These are phyloP conservation scores for Laetiporus sulphureus DNA, from an alignment of 1,284 basidiomycete species.

Conservation along the genomic window DNA sequence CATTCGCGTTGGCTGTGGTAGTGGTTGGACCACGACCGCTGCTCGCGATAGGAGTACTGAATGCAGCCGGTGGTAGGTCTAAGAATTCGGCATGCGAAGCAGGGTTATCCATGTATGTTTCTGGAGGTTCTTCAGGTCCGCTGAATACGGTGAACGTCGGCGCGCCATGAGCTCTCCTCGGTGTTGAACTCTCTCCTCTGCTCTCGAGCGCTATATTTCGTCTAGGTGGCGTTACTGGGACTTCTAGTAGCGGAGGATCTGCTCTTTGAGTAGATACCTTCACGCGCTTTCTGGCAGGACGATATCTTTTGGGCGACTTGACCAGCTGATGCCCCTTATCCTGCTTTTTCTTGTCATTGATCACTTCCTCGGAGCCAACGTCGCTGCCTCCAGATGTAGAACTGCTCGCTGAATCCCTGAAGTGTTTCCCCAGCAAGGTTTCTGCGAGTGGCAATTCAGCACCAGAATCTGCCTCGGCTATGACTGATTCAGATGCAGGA, in stretches of 20 bases:
- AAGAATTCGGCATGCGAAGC: conserved; percentile 46
- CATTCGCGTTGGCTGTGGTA: conserved; percentile 39
- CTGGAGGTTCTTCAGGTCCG: conserved; percentile 25
- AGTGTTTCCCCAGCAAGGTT: conserved; percentile 49
- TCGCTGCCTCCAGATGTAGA: conserved; percentile 36
- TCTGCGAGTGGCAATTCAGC: too few relatives aligned
- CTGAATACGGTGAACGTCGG: conserved; percentile 24
- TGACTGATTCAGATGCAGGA: too few relatives aligned
- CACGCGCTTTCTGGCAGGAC: too few relatives aligned
- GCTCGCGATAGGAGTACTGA: conserved; percentile 16
- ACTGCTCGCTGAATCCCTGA: conserved; percentile 41
- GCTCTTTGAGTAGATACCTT: too few relatives aligned
- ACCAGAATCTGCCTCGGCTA: too few relatives aligned
- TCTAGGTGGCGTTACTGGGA: too few relatives aligned
- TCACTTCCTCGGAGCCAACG: conserved; percentile 29
- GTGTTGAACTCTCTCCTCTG: conserved; percentile 4
- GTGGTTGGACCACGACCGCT: conserved; percentile 25
- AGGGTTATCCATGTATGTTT: conserved; percentile 17
- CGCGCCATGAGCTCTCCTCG: conserved; percentile 3
- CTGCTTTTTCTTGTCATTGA: conserved; percentile 31
- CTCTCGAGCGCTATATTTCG: too few relatives aligned
- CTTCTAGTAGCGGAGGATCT: too few relatives aligned
- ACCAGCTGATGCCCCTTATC: too few relatives aligned
- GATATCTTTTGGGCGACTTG: too few relatives aligned
- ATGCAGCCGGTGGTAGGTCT: conserved; percentile 23